Evolutionary conservation across 2,329 filamentous ascomycete genomes (phyloP), one percentile per base, ranked within the genome.

Genomic region (Gaeumannomyces sp.): DNA sequence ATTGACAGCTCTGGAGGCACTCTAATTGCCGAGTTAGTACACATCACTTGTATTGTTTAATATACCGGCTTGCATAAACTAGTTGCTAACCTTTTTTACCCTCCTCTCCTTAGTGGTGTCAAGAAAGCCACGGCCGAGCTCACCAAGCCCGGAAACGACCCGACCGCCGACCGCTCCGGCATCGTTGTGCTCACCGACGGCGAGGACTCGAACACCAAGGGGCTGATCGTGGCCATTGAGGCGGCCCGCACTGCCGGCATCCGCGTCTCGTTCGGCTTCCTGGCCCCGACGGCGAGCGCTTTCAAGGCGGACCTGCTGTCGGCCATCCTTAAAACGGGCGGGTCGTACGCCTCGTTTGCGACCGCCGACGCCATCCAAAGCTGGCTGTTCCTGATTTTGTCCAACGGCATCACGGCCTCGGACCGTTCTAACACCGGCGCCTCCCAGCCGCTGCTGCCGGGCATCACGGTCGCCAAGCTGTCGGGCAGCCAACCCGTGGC

Each of bases 101-200:
- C 59, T 27, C 25, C 31, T 14, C 3, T 4, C n/a, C 8, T 4
- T 25, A 68, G 68, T 27, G 65, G 68, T 27, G 60, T 70, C 28
- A 60, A 66, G 22, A 68, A 66, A 27, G 69, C 69, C 22, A 64
- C 69, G 16, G 65, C 60, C 38, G 63, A 68, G 61, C 65, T 69
- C 31, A 64, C 61, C 61, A 63, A 60, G 35, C 53, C 65, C 31
- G 62, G 62, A 28, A 61, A 45, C 53, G 62, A 64, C 61, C 45
- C 64, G 16, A 66, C 66, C 1, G 63, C 65, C 33, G 67, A 66
- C 62, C 66, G 66, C 45, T 66, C 67, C 19, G 66, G 66, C 59
- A 69, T 70, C 38, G 61, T 70, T 11, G 65, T 70, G 38, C 65
- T 70, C 16, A 69, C 68, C 62, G 68, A 70, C 53, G 67, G 68